phyloP scores from a whole-genome alignment of 345 rosid genomes.

The Lepidium africanum region DNA sequence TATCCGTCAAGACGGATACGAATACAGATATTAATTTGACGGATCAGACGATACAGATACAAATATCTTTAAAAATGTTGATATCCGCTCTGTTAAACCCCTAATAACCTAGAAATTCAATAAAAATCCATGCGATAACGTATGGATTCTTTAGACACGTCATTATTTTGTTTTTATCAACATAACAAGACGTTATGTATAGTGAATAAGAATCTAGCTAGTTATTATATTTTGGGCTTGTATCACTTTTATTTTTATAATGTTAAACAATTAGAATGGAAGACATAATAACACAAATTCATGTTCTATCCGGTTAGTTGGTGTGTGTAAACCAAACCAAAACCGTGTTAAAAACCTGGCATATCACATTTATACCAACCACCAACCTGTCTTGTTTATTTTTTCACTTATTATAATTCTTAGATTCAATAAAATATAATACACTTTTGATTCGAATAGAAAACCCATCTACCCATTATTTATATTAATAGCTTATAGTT shows the following conservation, averaged over 20 bases:
- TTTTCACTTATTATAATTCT: neutral
- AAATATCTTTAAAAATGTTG: too few species aligned
- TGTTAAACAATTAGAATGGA: neutral
- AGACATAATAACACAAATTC: conserved; percentile 14
- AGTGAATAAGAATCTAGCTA: neutral
- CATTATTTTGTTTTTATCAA: neutral
- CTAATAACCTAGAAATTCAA: neutral
- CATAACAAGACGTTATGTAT: neutral
- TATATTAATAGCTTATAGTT: neutral
- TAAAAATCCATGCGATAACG: neutral
- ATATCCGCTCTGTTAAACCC: too few species aligned
- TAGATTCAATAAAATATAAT: conserved; percentile 1
- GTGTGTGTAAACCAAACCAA: conserved; percentile 18
- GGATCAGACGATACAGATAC: too few species aligned
- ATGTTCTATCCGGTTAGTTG: conserved; percentile 10
- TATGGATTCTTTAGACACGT: neutral
- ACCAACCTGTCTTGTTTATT: conserved; percentile 18
- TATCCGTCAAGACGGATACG: too few species aligned
- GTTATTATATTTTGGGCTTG: neutral
- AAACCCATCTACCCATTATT: neutral
- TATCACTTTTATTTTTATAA: neutral
- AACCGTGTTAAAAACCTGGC: conserved; percentile 32
- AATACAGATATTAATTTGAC: too few species aligned
- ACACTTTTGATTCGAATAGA: conserved; percentile 3
- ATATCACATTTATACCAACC: conserved; percentile 26